A percentile compares a stretch with the other conserved stretches of the same genome.
phyloP scores from a whole-genome alignment of 495 filamentous ascomycete species.

The Xylaria castorea region DNA sequence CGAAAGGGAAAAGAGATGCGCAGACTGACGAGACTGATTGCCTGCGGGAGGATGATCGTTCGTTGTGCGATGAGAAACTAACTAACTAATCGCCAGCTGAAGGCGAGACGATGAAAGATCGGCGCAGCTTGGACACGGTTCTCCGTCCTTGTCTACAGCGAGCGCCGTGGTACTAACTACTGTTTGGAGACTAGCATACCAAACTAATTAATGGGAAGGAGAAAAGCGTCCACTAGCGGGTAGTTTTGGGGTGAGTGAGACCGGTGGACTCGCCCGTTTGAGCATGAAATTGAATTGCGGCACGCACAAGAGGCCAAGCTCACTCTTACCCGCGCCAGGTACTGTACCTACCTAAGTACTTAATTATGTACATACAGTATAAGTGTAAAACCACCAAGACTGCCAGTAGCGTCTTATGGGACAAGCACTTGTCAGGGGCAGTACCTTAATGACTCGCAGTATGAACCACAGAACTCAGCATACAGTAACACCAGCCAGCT shows the following conservation, averaged over 20 bases:
- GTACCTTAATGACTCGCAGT: not conserved
- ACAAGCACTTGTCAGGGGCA: not conserved
- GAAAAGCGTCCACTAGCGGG: conserved; percentile 10
- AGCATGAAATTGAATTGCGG: conserved; percentile 3
- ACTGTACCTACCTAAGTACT: not conserved
- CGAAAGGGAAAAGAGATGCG: not conserved
- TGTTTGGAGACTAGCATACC: conserved; percentile 16
- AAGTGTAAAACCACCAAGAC: not conserved
- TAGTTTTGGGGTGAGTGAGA: conserved; percentile 21
- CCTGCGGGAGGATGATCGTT: not conserved
- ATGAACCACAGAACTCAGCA: not conserved
- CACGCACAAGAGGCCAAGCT: not conserved
- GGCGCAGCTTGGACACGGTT: conserved; percentile 12
- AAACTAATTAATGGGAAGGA: conserved; percentile 4
- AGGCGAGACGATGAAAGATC: conserved; percentile 20
- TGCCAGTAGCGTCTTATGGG: not conserved
- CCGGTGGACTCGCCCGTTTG: not conserved
- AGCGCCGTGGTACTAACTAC: not conserved
- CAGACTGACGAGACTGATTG: not conserved
- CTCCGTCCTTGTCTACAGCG: not conserved
- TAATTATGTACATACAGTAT: too few relatives aligned
- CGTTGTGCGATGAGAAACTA: conserved; percentile 7
- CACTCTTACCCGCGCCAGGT: not conserved
- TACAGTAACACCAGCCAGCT: not conserved
- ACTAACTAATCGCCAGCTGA: conserved; percentile 1